A percentile compares a stretch with the other conserved stretches of the same genome.
These are phyloP conservation scores for Bretschneidera sinensis DNA, from an alignment of 345 rosid species.

Conservation along the genomic window DNA sequence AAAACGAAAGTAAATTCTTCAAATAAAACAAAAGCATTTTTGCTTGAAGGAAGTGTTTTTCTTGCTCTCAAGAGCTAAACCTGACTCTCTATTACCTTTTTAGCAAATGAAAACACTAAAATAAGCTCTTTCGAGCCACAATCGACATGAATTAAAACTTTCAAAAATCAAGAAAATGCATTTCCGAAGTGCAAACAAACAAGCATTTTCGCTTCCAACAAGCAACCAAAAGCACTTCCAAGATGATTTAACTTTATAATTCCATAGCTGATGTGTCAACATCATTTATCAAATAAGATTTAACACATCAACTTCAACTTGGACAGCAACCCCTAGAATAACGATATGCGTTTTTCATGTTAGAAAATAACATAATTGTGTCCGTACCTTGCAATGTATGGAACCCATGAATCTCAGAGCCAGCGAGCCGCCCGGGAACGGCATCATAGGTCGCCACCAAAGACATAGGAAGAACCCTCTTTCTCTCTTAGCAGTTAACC, in stretches of 20 bases:
- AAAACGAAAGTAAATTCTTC: not conserved
- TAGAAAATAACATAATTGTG: not conserved
- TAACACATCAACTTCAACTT: not conserved
- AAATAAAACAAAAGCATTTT: too few relatives aligned
- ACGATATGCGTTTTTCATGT: too few relatives aligned
- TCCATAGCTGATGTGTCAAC: too few relatives aligned
- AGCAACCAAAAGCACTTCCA: too few relatives aligned
- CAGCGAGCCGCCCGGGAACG: slow-evolving; percentile 39
- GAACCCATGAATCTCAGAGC: slow-evolving; percentile 92
- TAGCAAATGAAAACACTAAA: too few relatives aligned
- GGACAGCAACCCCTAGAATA: not conserved
- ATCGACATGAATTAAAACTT: too few relatives aligned
- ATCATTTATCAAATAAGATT: slow-evolving; percentile 1
- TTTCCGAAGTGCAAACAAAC: not conserved
- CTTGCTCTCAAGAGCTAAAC: too few relatives aligned
- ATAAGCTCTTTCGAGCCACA: too few relatives aligned
- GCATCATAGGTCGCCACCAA: slow-evolving; percentile 41
- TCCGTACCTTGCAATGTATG: slow-evolving; percentile 57
- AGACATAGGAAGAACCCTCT: not conserved
- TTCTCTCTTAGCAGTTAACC: not conserved
- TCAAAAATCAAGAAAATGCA: too few relatives aligned
- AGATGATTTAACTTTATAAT: too few relatives aligned
- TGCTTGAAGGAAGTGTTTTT: too few relatives aligned
- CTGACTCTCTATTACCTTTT: too few relatives aligned
- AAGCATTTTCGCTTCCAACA: not conserved